Evolutionary conservation across 2,329 filamentous ascomycete genomes (phyloP), one percentile per base, ranked within the genome.

Genomic region (Fusarium xylarioides): DNA sequence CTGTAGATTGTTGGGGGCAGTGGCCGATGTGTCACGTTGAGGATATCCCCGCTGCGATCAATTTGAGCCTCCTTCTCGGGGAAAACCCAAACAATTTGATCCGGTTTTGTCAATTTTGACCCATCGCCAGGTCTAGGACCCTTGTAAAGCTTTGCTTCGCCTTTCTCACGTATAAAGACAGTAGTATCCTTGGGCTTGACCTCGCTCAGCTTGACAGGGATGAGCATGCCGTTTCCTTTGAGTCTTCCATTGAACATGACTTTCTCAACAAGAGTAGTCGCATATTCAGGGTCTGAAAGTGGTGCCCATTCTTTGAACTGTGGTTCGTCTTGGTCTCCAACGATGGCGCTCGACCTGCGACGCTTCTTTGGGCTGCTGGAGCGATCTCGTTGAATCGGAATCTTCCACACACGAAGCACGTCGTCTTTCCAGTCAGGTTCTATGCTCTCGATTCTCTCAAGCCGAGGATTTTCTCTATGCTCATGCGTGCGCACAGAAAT

Each of bases 371-470:
- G 81, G 47, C 80, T 83, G 67, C 76, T 79, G 3, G 82, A 81
- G 10, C 79, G 75, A 23, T 75, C 70, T 46, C 78, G 76, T 47
- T 65, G 77, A 28, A 81, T 82, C 0, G 93, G 89, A 78, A 98
- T 86, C 50, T 94, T 91, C 95, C 95, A 98, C 2, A 98, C 92
- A 65, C 91, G 90, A 63, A 98, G 90, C 70, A 91, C 91, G 16
- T 89, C 86, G 80, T 98, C 95, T 65, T 89, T 81, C 88, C 90
- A 97, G 55, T 93, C 91, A 1, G 95, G 93, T 35, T 84, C 80
- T 42, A 77, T 64, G 32, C 79, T 77, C 6, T 72, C 44, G 21
- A 77, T 60, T n/a, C 73, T 68, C 6, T 71, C 68, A 11, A 73
- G 59, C 14, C 84, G 80, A 11, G 83, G 81, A 58, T 88, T 85